phyloP scores from a whole-genome alignment of 1,139 yeast species.

The Hemisphaericaspora xylanilytica region DNA sequence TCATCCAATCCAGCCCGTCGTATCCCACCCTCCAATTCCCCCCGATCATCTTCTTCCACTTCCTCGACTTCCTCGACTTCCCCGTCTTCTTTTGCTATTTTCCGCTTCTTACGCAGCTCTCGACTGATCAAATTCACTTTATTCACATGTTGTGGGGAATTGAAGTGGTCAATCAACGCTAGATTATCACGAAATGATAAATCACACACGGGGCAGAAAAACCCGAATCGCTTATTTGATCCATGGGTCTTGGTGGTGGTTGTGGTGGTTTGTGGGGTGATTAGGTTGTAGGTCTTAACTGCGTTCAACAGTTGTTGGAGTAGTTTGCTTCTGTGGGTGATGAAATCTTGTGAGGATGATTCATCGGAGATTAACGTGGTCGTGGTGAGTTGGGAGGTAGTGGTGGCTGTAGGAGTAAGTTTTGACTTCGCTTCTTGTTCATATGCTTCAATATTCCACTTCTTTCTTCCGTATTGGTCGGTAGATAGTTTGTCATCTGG shows the following conservation, averaged over 20 bases:
- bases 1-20: constrained; percentile 32
- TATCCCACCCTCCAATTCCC: constrained; percentile 33
- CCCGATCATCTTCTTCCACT: too few relatives aligned
- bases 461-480: constrained; percentile 60
- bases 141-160: constrained; percentile 58
- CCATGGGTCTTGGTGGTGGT: constrained; percentile 12
- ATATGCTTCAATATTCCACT: constrained; percentile 71
- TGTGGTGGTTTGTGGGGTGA: constrained; percentile 21
- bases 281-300: constrained; percentile 35
- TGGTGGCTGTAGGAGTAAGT: background rate
- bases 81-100: constrained; percentile 22
- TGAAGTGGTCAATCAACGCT: constrained; percentile 79
- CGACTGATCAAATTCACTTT: constrained; percentile 20
- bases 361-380: constrained; percentile 13
- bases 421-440: constrained; percentile 41
- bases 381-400: background rate
- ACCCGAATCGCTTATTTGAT: constrained; percentile 68
- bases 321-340: constrained; percentile 32
- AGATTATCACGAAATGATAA: constrained; percentile 78
- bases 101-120: constrained; percentile 4
- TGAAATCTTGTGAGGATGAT: constrained; percentile 22
- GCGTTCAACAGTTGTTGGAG: constrained; percentile 33
- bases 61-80: constrained; percentile 30
- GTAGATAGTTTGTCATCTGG: constrained; percentile 17
- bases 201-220: constrained; percentile 77